A percentile compares a stretch with the other conserved stretches of the same genome.
Evolutionary conservation across 2,329 filamentous ascomycete species (phyloP).

Genomic region (Ascochyta lentis): DNA sequence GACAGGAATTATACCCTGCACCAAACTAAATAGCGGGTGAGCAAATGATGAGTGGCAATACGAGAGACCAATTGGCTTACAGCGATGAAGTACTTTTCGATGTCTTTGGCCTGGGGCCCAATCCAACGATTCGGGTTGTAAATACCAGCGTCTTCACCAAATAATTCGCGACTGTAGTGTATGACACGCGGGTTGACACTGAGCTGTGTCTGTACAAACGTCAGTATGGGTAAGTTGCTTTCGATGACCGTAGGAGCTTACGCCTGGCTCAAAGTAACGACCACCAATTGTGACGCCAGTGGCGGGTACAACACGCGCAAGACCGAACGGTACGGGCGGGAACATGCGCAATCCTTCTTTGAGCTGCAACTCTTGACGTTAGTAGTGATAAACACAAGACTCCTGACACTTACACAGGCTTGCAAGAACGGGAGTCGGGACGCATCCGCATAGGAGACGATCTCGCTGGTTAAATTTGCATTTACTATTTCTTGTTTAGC

Average conservation of each 20-base stretch:
- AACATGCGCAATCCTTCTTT: slow-evolving; percentile 51
- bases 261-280: neutral
- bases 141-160: neutral
- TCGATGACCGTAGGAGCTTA: neutral
- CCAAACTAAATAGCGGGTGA: slow-evolving; percentile 35
- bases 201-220: neutral
- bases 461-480: neutral
- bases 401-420: neutral
- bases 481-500: slow-evolving; percentile 21
- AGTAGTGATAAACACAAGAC: neutral
- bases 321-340: slow-evolving; percentile 36
- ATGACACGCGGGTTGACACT: slow-evolving; percentile 13
- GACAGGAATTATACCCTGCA: slow-evolving; percentile 48
- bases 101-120: slow-evolving; percentile 3
- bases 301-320: slow-evolving; percentile 38
- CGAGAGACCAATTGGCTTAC: slow-evolving; percentile 11
- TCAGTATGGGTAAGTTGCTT: neutral
- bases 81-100: slow-evolving; percentile 32
- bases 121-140: slow-evolving; percentile 16
- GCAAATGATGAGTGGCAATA: neutral
- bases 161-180: slow-evolving; percentile 10
- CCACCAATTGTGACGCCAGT: slow-evolving; percentile 40
- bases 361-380: neutral
- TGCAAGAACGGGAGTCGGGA: slow-evolving; percentile 13
- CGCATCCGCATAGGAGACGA: neutral